phyloP scores from a whole-genome alignment of 257 asterid genomes.

The Solanum arcanum region DNA sequence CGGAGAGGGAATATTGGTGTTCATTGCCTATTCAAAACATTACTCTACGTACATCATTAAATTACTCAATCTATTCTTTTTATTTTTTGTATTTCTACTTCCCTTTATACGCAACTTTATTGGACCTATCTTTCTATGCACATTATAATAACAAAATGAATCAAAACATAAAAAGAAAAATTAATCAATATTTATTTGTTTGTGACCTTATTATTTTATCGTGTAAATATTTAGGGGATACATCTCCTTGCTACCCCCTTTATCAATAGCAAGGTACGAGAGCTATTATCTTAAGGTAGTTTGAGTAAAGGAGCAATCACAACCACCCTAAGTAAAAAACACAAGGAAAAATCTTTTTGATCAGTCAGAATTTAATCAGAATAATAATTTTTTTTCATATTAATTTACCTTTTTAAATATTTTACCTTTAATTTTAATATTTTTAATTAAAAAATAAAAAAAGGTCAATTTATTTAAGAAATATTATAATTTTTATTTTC shows the following conservation, averaged over 20 bases:
- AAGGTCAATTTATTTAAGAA: no score
- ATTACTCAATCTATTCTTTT: neutral
- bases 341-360: no score
- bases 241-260: neutral
- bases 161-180: neutral
- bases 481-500: no score
- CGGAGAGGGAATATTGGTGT: slow-evolving; percentile 76
- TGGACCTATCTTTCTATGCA: neutral
- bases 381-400: no score
- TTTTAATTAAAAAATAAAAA: no score
- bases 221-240: neutral
- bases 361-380: no score
- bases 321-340: neutral
- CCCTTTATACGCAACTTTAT: neutral
- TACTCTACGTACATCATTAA: neutral
- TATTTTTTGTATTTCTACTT: neutral
- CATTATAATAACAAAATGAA: neutral
- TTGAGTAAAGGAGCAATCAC: neutral
- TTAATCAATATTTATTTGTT: no score
- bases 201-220: neutral
- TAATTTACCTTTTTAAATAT: no score
- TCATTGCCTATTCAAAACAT: neutral
- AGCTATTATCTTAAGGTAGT: neutral
- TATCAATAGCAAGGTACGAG: neutral
- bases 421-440: no score